Evolutionary conservation across 257 asterid genomes (phyloP).

Genomic region (Eustoma russellianum): DNA sequence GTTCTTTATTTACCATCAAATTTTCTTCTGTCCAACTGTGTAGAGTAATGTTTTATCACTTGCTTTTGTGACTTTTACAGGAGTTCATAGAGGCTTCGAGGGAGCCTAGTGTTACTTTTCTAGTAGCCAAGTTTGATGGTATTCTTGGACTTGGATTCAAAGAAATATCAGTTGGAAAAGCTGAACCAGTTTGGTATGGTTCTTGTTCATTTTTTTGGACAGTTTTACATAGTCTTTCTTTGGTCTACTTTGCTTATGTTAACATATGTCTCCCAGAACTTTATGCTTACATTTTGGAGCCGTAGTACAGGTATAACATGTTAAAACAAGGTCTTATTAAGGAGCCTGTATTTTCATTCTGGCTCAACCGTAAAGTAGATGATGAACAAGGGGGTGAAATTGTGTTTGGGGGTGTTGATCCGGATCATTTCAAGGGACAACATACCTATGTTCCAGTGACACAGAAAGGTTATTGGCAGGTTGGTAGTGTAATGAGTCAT

Average conservation of each 20-base stretch:
- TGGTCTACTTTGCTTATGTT: neutral
- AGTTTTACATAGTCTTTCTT: neutral
- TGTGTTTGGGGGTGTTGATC: slow-evolving; percentile 94
- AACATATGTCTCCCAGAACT: neutral
- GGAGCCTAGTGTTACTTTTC: slow-evolving; percentile 80
- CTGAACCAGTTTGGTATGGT: slow-evolving; percentile 77
- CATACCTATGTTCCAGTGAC: slow-evolving; percentile 83
- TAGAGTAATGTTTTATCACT: slow-evolving; percentile 6
- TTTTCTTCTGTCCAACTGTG: slow-evolving; percentile 3
- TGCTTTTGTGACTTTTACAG: slow-evolving; percentile 25
- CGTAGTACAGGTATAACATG: slow-evolving; percentile 73
- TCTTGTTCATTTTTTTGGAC: neutral
- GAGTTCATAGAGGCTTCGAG: slow-evolving; percentile 87
- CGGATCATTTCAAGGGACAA: slow-evolving; percentile 72
- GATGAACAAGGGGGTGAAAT: slow-evolving; percentile 90
- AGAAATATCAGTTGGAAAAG: slow-evolving; percentile 87
- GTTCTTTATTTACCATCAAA: no score
- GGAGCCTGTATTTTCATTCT: slow-evolving; percentile 91
- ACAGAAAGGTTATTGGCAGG: slow-evolving; percentile 97
- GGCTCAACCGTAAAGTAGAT: slow-evolving; percentile 70
- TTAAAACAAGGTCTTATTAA: slow-evolving; percentile 78
- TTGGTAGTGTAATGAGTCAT: slow-evolving; percentile 21
- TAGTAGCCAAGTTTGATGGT: slow-evolving; percentile 97
- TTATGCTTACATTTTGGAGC: neutral
- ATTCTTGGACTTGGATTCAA: slow-evolving; percentile 88